phyloP scores from a whole-genome alignment of 1,139 yeast species.

The Geotrichum restrictum region DNA sequence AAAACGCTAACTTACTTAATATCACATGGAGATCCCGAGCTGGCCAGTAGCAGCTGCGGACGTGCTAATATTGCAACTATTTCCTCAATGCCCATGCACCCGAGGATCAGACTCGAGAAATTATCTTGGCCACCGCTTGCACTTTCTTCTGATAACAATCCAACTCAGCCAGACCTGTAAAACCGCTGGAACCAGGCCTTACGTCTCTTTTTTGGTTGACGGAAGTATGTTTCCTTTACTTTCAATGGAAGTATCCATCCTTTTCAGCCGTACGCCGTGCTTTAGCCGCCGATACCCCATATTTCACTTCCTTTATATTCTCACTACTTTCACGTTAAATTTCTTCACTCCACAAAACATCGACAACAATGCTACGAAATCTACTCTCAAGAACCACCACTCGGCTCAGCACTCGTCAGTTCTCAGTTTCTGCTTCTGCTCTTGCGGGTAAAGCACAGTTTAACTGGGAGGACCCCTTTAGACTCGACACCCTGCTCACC shows the following conservation, averaged over 20 bases:
- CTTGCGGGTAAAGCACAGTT: slow-evolving; percentile 26
- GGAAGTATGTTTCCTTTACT: no score
- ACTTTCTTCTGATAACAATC: no score
- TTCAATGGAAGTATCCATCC: not conserved
- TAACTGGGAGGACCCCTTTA: slow-evolving; percentile 42
- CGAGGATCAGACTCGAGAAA: no score
- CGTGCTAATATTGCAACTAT: no score
- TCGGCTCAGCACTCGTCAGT: slow-evolving; percentile 6
- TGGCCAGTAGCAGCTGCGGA: no score
- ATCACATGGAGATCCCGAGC: no score
- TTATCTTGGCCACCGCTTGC: no score
- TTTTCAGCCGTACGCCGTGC: not conserved
- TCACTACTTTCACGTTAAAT: not conserved
- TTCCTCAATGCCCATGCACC: no score
- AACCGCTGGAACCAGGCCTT: no score
- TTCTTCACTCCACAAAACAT: not conserved
- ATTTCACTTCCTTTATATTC: not conserved
- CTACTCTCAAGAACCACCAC: not conserved
- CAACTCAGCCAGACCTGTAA: no score
- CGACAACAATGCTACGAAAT: slow-evolving; percentile 11
- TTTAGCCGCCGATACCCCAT: slow-evolving; percentile 2
- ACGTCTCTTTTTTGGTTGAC: no score
- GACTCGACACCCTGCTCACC: slow-evolving; percentile 38
- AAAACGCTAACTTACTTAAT: no score
- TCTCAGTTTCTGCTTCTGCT: slow-evolving; percentile 19